Percentiles rank a stretch among this genome's conserved stretches.
Conservation (phyloP, 2,329 filamentous ascomycete genomes). For the Colletotrichum cereale region DNA sequence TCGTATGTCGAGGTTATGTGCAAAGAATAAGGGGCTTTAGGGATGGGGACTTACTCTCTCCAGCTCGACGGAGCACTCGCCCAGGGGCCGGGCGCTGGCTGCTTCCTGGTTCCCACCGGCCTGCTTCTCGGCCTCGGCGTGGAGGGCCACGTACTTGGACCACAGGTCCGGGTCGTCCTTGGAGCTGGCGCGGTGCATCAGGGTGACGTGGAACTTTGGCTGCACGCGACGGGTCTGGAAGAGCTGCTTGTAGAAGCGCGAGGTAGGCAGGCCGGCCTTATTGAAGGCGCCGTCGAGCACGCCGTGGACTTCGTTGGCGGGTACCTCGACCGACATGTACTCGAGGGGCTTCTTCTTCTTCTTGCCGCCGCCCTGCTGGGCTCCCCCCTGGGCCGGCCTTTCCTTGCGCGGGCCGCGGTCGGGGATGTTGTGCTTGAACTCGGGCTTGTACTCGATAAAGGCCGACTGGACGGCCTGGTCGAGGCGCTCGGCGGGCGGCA, state of each 20-base stretch:
- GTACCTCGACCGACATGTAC: conserved; percentile 67
- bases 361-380: conserved; percentile 49
- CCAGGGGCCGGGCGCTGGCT: conserved; percentile 59
- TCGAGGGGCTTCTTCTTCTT: conserved; percentile 65
- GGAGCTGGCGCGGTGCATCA: conserved; percentile 82
- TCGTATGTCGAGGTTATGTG: too few species aligned
- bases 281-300: conserved; percentile 80
- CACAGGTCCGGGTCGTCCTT: conserved; percentile 77
- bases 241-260: conserved; percentile 82
- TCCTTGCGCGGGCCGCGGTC: conserved; percentile 61
- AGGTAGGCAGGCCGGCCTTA: conserved; percentile 54
- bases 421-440: conserved; percentile 81
- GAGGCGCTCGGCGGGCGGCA: conserved; percentile 80
- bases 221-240: conserved; percentile 82
- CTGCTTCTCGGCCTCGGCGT: conserved; percentile 56
- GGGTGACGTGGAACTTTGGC: conserved; percentile 89
- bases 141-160: conserved; percentile 76
- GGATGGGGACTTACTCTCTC: conserved; percentile 62
- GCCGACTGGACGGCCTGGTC: conserved; percentile 84
- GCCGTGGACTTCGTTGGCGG: conserved; percentile 56
- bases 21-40: too few species aligned
- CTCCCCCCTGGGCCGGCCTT: conserved; percentile 41
- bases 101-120: conserved; percentile 50
- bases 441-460: conserved; percentile 81
- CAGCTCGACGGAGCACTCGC: conserved; percentile 72